Percentiles rank a stretch among this genome's conserved stretches.
Conservation (phyloP, 2,329 filamentous ascomycete genomes). For the Tolypocladium paradoxum region DNA sequence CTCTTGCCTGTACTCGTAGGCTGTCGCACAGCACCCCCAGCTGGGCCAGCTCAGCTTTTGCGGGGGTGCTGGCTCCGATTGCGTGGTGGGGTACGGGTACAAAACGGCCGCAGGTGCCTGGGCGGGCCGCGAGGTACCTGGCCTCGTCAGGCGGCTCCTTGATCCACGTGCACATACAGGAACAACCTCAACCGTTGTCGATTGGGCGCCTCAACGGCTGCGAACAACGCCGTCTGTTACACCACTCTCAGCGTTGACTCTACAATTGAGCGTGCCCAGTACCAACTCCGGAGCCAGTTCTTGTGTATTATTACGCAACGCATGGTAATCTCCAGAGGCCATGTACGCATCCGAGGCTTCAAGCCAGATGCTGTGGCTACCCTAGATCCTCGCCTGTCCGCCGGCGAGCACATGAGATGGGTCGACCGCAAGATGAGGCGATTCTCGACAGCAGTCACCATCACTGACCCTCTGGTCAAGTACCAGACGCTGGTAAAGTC, state of each 20-base stretch:
- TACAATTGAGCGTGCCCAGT: neutral
- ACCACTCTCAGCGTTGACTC: neutral
- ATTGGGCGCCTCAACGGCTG: neutral
- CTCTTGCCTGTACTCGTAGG: no score
- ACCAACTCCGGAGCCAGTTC: neutral
- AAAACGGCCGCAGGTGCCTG: neutral
- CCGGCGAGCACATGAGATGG: neutral
- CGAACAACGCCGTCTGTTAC: neutral
- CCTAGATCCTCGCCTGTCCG: neutral
- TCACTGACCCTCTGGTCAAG: slow-evolving; percentile 65
- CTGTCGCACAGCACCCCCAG: neutral
- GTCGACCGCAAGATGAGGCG: slow-evolving; percentile 15
- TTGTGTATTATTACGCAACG: neutral
- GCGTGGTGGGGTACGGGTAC: neutral
- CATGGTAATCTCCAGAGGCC: neutral
- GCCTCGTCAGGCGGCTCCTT: neutral
- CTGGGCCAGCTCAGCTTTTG: neutral
- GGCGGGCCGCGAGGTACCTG: neutral
- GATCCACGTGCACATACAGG: neutral
- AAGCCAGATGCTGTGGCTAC: neutral
- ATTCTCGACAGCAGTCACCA: slow-evolving; percentile 40
- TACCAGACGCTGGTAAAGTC: slow-evolving; percentile 63
- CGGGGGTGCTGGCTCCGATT: neutral
- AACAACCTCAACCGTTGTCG: no score
- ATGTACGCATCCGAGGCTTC: neutral